phyloP scores from a whole-genome alignment of 768 basidiomycete genomes.

The Collybia sp. region DNA sequence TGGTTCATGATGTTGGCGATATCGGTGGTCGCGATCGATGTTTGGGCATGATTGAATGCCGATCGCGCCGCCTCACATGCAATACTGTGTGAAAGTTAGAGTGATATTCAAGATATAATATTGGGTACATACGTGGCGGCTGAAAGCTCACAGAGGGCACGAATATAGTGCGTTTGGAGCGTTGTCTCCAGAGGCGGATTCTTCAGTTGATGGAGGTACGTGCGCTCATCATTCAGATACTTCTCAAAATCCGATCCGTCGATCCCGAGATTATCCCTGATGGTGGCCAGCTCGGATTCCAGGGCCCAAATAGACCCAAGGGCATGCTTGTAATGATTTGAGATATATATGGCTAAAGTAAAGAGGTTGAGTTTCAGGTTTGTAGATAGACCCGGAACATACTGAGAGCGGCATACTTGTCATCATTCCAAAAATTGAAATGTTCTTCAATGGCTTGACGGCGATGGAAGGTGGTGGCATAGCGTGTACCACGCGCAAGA shows the following conservation, averaged over 20 bases:
- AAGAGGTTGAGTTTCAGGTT: background rate
- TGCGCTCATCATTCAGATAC: slow-evolving; percentile 16
- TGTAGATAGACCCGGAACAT: background rate
- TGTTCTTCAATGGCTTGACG: slow-evolving; percentile 13
- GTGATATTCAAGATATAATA: background rate
- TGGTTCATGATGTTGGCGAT: background rate
- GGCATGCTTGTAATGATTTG: slow-evolving; percentile 21
- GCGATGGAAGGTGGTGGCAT: slow-evolving; percentile 13
- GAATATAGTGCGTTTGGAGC: slow-evolving; percentile 10
- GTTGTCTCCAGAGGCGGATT: slow-evolving; percentile 11
- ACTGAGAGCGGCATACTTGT: slow-evolving; percentile 18
- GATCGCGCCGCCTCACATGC: background rate
- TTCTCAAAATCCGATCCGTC: slow-evolving; percentile 5
- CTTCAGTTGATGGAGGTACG: slow-evolving; percentile 10
- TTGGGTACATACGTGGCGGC: background rate
- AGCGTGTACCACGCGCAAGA: slow-evolving; percentile 10
- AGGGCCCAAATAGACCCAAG: slow-evolving; percentile 11
- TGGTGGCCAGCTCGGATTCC: background rate
- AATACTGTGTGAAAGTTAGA: background rate
- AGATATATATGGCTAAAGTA: slow-evolving; percentile 9
- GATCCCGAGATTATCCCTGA: slow-evolving; percentile 3
- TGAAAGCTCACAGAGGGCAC: background rate
- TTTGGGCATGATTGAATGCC: no score
- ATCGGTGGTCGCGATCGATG: background rate
- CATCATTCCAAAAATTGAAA: slow-evolving; percentile 7